Conservation (phyloP, 352 stramenopile species). For the Lagenidium giganteum region DNA sequence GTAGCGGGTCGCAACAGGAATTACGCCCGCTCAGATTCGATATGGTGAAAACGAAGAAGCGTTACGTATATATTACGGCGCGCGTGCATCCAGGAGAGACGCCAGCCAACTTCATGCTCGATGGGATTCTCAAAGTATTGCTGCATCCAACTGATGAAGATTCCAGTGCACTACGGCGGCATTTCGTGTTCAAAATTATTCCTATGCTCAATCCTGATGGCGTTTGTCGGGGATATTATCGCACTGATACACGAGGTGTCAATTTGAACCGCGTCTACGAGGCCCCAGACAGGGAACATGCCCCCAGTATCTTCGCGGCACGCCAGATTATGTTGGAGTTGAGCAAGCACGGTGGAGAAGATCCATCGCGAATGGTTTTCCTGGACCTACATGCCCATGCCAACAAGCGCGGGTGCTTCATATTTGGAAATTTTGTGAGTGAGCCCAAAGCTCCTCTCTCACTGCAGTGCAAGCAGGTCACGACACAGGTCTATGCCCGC, state of each 20-base stretch:
- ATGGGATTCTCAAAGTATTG: conserved; percentile 51
- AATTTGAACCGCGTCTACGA: conserved; percentile 91
- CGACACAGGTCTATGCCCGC: conserved; percentile 82
- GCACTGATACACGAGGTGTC: conserved; percentile 75
- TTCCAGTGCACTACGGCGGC: conserved; percentile 32
- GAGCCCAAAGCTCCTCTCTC: no score
- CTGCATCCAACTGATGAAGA: conserved; percentile 43
- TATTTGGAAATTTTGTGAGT: conserved; percentile 92
- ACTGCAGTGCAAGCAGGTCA: conserved; percentile 66
- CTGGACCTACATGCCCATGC: conserved; percentile 90
- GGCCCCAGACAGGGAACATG: conserved; percentile 25
- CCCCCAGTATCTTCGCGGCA: conserved; percentile 67
- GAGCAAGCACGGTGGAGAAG: conserved; percentile 26
- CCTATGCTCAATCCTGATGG: conserved; percentile 85
- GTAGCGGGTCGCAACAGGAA: no score
- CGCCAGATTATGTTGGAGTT: conserved; percentile 44
- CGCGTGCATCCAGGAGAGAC: conserved; percentile 84
- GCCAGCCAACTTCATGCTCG: conserved; percentile 60
- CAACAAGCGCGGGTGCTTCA: conserved; percentile 86
- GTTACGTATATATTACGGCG: conserved; percentile 52
- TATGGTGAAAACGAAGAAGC: conserved; percentile 23
- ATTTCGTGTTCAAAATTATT: conserved; percentile 80
- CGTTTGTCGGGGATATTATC: conserved; percentile 84
- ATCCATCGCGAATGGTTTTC: conserved; percentile 78
- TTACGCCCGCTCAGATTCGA: conserved; percentile 16